Evolutionary conservation across 2,329 filamentous ascomycete genomes (phyloP).

Genomic region (Xylariaceae sp.): DNA sequence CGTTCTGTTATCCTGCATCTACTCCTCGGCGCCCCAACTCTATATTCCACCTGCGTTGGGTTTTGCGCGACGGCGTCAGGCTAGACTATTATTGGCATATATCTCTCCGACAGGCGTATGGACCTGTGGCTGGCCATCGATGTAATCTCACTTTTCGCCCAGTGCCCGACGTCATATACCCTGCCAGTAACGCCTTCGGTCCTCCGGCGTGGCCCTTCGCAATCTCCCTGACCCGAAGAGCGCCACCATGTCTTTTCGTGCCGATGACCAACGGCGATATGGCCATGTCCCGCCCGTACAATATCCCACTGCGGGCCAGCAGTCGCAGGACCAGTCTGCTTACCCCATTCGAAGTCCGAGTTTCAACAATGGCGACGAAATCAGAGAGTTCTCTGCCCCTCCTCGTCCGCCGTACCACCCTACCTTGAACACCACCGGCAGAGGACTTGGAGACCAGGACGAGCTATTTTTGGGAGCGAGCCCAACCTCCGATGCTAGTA

Average conservation of each 20-base stretch:
- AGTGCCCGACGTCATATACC: conserved; percentile 5
- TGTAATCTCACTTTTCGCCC: conserved; percentile 16
- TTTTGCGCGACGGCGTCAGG: too few species aligned
- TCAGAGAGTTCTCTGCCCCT: conserved; percentile 41
- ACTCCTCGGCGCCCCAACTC: too few species aligned
- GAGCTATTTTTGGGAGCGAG: conserved; percentile 58
- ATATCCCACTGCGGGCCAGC: conserved; percentile 47
- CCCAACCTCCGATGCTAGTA: conserved; percentile 34
- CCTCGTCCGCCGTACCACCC: conserved; percentile 29
- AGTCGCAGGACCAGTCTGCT: conserved; percentile 33
- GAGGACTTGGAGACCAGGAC: conserved; percentile 39
- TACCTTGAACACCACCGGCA: conserved; percentile 27
- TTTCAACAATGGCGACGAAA: conserved; percentile 73
- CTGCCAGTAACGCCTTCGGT: conserved; percentile 1
- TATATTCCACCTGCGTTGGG: too few species aligned
- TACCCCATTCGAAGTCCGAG: conserved; percentile 55
- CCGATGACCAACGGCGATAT: conserved; percentile 58
- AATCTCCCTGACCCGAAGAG: not conserved
- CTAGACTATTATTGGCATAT: too few species aligned
- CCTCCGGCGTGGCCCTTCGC: not conserved
- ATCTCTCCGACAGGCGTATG: too few species aligned
- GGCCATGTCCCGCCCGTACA: conserved; percentile 62
- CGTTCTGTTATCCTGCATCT: too few species aligned
- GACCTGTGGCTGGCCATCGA: conserved; percentile 17
- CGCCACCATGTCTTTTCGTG: conserved; percentile 55